Evolutionary conservation across 768 basidiomycete species (phyloP).

Genomic region (Agrocybe praecox): DNA sequence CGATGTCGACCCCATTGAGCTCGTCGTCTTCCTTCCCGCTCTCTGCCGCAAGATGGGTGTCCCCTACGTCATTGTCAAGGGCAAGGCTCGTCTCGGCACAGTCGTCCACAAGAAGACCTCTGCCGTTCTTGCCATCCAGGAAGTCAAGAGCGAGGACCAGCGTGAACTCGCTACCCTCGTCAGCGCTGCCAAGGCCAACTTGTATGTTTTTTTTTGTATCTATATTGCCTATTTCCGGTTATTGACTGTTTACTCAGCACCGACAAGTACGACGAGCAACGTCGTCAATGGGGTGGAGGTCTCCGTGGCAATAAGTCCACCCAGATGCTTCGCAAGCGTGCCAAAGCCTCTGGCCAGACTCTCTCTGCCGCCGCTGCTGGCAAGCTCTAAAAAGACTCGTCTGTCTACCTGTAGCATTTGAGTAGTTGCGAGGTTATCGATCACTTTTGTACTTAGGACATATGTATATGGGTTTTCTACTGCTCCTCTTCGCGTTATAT

Average conservation of each 20-base stretch:
- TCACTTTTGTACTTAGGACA: neutral
- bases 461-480: neutral
- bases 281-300: slow-evolving; percentile 96
- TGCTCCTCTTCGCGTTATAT: neutral
- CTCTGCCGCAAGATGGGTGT: slow-evolving; percentile 99
- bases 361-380: slow-evolving; percentile 53
- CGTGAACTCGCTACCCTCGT: slow-evolving; percentile 92
- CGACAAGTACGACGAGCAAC: slow-evolving; percentile 92
- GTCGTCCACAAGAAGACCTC: slow-evolving; percentile 99
- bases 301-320: slow-evolving; percentile 93
- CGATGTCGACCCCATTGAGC: slow-evolving; percentile 99
- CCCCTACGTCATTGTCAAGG: slow-evolving; percentile 97
- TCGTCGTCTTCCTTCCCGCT: slow-evolving; percentile 97
- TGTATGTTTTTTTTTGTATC: slow-evolving; percentile 53
- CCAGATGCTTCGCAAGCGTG: slow-evolving; percentile 91
- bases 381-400: slow-evolving; percentile 57
- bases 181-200: slow-evolving; percentile 95
- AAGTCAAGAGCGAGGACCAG: slow-evolving; percentile 93
- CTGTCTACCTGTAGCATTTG: neutral
- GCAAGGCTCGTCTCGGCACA: slow-evolving; percentile 96
- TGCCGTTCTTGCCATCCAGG: slow-evolving; percentile 87
- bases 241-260: slow-evolving; percentile 46
- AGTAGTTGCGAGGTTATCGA: neutral
- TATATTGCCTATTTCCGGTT: neutral
- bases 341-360: slow-evolving; percentile 84